phyloP scores from a whole-genome alignment of 2,329 filamentous ascomycete genomes.

The Fusarium vanettenii region DNA sequence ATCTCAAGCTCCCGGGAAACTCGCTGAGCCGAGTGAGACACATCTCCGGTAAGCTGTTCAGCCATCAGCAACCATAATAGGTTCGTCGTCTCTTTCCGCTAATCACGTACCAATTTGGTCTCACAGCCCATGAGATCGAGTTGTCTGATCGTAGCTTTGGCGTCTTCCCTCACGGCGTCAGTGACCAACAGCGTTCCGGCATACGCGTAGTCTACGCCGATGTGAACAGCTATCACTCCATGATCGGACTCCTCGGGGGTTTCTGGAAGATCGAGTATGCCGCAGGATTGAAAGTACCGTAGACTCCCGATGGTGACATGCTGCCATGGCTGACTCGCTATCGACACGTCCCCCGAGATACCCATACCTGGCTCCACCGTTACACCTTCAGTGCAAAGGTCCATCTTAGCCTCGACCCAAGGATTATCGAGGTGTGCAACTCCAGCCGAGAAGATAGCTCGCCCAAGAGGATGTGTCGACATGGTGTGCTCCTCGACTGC shows the following conservation, averaged over 20 bases:
- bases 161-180: not conserved
- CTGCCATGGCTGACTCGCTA: not conserved
- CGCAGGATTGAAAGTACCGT: not conserved
- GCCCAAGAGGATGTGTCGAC: not conserved
- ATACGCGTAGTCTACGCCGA: not conserved
- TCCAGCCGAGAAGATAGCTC: constrained; percentile 7
- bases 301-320: constrained; percentile 6
- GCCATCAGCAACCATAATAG: not conserved
- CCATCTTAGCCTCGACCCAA: not conserved
- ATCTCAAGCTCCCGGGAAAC: not conserved
- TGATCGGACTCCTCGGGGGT: not conserved
- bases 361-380: not conserved
- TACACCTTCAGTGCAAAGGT: not conserved
- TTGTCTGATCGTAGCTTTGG: not conserved
- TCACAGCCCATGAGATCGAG: not conserved
- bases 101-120: not conserved
- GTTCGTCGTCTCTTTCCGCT: not conserved
- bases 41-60: constrained; percentile 8
- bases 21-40: not conserved
- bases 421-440: not conserved
- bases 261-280: not conserved
- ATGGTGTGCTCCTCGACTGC: not conserved
- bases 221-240: constrained; percentile 5
- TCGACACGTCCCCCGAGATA: not conserved
- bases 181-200: constrained; percentile 4